Evolutionary conservation across 345 rosid species (phyloP).

Genomic region (Cochlearia excelsa): DNA sequence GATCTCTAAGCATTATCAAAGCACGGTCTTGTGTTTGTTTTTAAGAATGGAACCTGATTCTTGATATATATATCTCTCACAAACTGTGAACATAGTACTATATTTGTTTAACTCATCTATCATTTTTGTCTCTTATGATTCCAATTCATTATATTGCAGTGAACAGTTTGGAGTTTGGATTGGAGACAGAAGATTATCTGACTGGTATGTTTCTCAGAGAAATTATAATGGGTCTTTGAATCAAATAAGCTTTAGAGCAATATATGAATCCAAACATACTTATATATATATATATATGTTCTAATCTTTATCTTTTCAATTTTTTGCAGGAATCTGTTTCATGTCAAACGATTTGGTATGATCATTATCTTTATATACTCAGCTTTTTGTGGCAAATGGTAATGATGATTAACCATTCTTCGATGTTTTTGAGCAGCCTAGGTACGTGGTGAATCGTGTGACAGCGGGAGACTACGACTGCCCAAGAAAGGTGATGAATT

Average conservation of each 20-base stretch:
- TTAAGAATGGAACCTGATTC: neutral
- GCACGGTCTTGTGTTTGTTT: neutral
- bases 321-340: constrained; percentile 78
- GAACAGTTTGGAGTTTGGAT: constrained; percentile 56
- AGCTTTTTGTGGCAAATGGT: neutral
- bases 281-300: neutral
- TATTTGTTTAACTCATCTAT: neutral
- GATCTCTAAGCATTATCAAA: neutral
- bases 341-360: constrained; percentile 95
- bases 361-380: neutral
- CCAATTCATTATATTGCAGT: constrained; percentile 45
- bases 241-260: neutral
- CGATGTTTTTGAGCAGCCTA: constrained; percentile 54
- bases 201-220: constrained; percentile 51
- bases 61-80: neutral
- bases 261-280: neutral
- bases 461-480: constrained; percentile 89
- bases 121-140: neutral
- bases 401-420: neutral
- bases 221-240: neutral
- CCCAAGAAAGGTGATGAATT: constrained; percentile 78
- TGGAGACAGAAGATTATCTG: constrained; percentile 92
- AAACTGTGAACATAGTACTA: neutral
- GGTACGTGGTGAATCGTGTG: constrained; percentile 88
- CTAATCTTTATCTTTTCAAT: constrained; percentile 7